phyloP scores from a whole-genome alignment of 2,329 filamentous ascomycete species.

The Talaromyces piceae region DNA sequence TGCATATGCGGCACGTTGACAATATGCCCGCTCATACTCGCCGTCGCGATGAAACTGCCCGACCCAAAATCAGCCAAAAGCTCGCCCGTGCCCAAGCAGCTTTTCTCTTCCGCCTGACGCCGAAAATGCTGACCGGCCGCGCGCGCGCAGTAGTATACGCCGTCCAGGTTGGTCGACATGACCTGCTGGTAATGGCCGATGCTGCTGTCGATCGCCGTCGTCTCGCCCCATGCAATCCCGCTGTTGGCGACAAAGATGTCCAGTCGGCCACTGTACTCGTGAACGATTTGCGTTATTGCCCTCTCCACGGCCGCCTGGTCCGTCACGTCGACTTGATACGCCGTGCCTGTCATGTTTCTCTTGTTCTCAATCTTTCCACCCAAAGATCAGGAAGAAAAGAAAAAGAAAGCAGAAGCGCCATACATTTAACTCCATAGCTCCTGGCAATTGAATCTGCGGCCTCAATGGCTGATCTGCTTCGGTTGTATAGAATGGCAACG shows the following conservation, averaged over 20 bases:
- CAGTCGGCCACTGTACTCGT: constrained; percentile 3
- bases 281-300: background rate
- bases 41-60: background rate
- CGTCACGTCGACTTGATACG: background rate
- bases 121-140: background rate
- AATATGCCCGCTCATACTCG: constrained; percentile 1
- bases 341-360: background rate
- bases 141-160: background rate
- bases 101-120: background rate
- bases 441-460: background rate
- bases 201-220: background rate
- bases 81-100: background rate
- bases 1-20: constrained; percentile 1
- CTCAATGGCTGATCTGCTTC: background rate
- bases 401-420: background rate
- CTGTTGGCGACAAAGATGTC: constrained; percentile 8
- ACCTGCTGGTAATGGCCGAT: background rate
- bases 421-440: background rate
- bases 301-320: background rate
- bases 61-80: background rate
- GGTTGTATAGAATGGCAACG: constrained; percentile 4
- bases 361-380: background rate
- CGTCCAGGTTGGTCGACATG: background rate
- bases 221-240: constrained; percentile 6
- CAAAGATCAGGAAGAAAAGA: background rate